Evolutionary conservation across 495 filamentous ascomycete genomes (phyloP).

Genomic region (Monascus purpureus): DNA sequence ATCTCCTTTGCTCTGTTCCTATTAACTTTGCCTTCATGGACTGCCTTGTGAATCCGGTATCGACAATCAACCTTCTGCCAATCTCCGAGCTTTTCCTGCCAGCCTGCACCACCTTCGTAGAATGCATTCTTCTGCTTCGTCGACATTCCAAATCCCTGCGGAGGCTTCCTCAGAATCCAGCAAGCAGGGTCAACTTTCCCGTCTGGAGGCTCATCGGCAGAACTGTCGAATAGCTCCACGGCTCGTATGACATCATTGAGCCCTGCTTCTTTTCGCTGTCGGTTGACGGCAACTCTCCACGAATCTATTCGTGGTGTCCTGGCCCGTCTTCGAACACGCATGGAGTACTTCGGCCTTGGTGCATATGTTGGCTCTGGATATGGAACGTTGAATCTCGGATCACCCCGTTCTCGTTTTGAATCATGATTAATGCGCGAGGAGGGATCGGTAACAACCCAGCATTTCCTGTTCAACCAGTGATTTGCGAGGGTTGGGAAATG

Average conservation of each 20-base stretch:
- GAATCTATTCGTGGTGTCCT: conserved; percentile 21
- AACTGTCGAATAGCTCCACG: conserved; percentile 20
- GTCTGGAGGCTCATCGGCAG: conserved; percentile 27
- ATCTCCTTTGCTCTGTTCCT: conserved; percentile 19
- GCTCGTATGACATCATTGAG: conserved; percentile 12
- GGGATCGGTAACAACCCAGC: conserved; percentile 28
- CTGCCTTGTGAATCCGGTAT: conserved; percentile 21
- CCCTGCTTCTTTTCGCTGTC: conserved; percentile 15
- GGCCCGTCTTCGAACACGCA: conserved; percentile 6
- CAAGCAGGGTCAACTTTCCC: conserved; percentile 24
- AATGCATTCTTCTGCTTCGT: conserved; percentile 21
- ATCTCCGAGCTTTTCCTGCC: conserved; percentile 28
- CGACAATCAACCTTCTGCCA: conserved; percentile 25
- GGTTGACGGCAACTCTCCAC: conserved; percentile 27
- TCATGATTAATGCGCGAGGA: conserved; percentile 22
- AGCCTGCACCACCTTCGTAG: conserved; percentile 29
- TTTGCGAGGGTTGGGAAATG: conserved; percentile 30
- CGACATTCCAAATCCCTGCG: conserved; percentile 25
- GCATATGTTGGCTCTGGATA: conserved; percentile 11
- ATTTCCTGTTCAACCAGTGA: conserved; percentile 29
- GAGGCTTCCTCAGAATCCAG: conserved; percentile 31
- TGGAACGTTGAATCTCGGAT: conserved; percentile 22
- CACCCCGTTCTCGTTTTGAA: conserved; percentile 18
- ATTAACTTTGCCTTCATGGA: conserved; percentile 24
- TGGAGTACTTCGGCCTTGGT: conserved; percentile 16